Base-by-base conservation (phyloP, 2,329 filamentous ascomycete species). In the Aspergillus udagawae region DNA sequence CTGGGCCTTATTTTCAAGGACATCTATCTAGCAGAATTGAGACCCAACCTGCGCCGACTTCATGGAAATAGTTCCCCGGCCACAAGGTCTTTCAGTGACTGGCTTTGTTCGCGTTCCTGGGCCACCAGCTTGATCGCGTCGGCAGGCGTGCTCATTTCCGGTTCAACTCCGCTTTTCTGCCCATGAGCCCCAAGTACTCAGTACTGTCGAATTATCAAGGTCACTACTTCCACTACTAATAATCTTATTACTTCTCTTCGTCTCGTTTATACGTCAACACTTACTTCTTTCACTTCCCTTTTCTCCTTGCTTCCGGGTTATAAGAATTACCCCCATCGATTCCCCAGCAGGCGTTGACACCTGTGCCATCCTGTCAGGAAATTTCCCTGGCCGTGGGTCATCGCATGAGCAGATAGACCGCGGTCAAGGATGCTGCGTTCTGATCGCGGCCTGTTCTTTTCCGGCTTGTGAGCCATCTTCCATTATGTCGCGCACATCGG, bases 401-500 rank as follows among this genome's bases (percentile, higher is more conserved):
- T 58, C 58, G 52, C 63, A 62, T 57, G 63, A 61, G 54, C 52
- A 55, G 54, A 52, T 56, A 59, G 52, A 58, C 55, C 32, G 55
- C 57, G 48, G 61, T 70, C 68, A 70, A 76, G 72, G 72, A 76
- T 76, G 74, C 71, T 75, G 72, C 67, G 68, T 68, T 62, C 62
- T 70, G 65, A 64, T 67, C 60, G 66, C 62, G 65, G 63, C 58
- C 56, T 56, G 64, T 67, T 64, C 59, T 63, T 70, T 61, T 69
- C 63, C 69, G 73, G 73, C 72, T 73, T 70, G 65, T 76, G 21
- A 76, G 74, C 74, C 74, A 70, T 67, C 65, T 73, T 64, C 71
- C 81, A 86, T 79, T 79, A 90, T 90, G 88, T 90, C 90, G 86
- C 90, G 89, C 81, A 85, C 87, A 74, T 82, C 83, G 76, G 87